Base-by-base conservation (phyloP, 768 basidiomycete species). In the Lentinula raphanica region DNA sequence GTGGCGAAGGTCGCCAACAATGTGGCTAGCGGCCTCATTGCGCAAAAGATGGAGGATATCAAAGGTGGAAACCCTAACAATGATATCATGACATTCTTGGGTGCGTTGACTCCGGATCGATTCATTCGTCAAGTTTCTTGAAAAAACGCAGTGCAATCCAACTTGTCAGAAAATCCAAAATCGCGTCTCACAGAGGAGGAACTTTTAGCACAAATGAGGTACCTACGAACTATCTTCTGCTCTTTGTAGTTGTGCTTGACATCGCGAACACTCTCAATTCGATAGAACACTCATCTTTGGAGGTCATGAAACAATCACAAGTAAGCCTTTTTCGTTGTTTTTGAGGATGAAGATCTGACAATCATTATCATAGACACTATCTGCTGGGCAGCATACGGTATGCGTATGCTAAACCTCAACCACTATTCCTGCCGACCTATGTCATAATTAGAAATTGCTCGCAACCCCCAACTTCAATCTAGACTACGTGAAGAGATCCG, bases 51-150 rank as follows among this genome's bases (percentile, higher is more conserved):
- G 56, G 19, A n/a, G 51, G 56, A 53, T 19, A 29, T 59, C 29
- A 29, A 36, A 35, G 40, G 55, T 6, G 60, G 59, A 25, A 32
- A 36, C 17, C 8, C n/a, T 42, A 39, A 48, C 12, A 45, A 68
- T 11, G 74, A 75, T 57, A 62, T 73, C 44, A 70, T 76, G 70
- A 73, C 71, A 32, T 63, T 73, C 6, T 63, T 76, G 12, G 68
- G 74, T 74, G 48, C 4, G 32, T 19, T 32, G 65, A 48, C n/a
- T 21, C 17, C 32, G 23, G 19, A 15, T 8, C 1, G 15, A 40
- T 9, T 28, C 19, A 31, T 3, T 13, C 0, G 5, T 8, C 9
- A 25, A 27, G 38, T 17, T 27, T 3, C 27, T 4, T 32, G 2
- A 4, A 39, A 2, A 54, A 6, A 28, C 12, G 23, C 46, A 61